Conservation (phyloP, 129 eudicot species). For the Deinandra increscens region DNA sequence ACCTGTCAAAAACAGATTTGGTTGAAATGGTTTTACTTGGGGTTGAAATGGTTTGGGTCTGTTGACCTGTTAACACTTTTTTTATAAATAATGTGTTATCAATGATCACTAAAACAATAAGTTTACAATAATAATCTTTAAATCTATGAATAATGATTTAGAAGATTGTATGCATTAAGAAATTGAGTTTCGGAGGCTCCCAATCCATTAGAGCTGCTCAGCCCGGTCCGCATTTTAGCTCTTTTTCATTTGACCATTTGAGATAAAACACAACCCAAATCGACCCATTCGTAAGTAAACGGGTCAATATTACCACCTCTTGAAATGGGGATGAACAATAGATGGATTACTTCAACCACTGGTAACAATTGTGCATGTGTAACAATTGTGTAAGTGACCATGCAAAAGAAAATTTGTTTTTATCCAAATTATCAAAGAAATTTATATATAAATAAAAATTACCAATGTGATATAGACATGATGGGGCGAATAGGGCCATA, state of each 20-base stretch:
- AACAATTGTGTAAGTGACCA: not conserved
- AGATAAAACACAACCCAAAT: slow-evolving; percentile 16
- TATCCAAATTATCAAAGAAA: not conserved
- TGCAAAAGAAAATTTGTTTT: not conserved
- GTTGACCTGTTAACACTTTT: too few relatives aligned
- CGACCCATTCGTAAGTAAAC: not conserved
- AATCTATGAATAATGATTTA: not conserved
- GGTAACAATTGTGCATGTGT: slow-evolving; percentile 1
- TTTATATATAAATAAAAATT: slow-evolving; percentile 1
- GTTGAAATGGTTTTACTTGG: not conserved
- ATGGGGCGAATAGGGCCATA: slow-evolving; percentile 87
- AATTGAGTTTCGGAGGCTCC: not conserved
- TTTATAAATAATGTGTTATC: not conserved
- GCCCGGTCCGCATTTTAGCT: not conserved
- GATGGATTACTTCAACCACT: slow-evolving; percentile 5
- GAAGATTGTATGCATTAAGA: not conserved
- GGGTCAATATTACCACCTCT: slow-evolving; percentile 15
- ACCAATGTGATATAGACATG: slow-evolving; percentile 97
- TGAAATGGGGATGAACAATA: slow-evolving; percentile 10
- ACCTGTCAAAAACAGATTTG: not conserved
- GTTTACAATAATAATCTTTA: not conserved
- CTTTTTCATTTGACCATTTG: not conserved
- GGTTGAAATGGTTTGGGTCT: too few relatives aligned
- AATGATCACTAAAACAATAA: not conserved
- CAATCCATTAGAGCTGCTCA: not conserved